A percentile compares a stretch with the other conserved stretches of the same genome.
These are phyloP conservation scores for Casuarina cunninghamiana DNA, from an alignment of 306 rosid species.

Conservation along the genomic window DNA sequence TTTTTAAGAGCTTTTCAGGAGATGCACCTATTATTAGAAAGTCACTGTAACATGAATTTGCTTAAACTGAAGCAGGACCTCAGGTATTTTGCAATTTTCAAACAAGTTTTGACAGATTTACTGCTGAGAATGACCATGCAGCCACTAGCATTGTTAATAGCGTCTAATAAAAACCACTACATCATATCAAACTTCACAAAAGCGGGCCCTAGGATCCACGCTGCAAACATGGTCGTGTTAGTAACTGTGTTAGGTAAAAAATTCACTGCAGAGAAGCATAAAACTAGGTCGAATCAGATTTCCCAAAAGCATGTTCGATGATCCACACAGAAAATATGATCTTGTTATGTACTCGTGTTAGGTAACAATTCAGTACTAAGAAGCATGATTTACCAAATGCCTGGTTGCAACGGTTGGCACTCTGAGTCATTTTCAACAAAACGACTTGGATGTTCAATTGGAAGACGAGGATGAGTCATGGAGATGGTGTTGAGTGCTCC, in stretches of 20 bases:
- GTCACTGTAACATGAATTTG: not conserved
- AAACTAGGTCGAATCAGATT: not conserved
- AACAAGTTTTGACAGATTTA: not conserved
- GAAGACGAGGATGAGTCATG: slow-evolving; percentile 90
- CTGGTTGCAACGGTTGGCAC: slow-evolving; percentile 76
- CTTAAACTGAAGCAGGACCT: not conserved
- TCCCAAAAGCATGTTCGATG: not conserved
- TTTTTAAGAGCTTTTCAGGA: not conserved
- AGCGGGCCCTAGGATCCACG: not conserved
- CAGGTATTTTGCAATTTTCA: not conserved
- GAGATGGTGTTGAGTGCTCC: slow-evolving; percentile 95
- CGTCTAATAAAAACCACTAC: not conserved
- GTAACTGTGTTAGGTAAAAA: not conserved
- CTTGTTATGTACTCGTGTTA: not conserved
- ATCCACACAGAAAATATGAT: not conserved
- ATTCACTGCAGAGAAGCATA: not conserved
- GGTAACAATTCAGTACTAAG: not conserved
- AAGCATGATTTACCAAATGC: slow-evolving; percentile 57
- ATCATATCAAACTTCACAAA: not conserved
- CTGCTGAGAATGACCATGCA: not conserved
- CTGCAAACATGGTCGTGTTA: not conserved
- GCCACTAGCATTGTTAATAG: not conserved
- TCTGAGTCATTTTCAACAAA: slow-evolving; percentile 76
- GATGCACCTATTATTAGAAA: not conserved
- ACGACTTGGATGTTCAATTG: slow-evolving; percentile 74